Conservation (phyloP, 257 asterid species). For the Solanum microdontum region DNA sequence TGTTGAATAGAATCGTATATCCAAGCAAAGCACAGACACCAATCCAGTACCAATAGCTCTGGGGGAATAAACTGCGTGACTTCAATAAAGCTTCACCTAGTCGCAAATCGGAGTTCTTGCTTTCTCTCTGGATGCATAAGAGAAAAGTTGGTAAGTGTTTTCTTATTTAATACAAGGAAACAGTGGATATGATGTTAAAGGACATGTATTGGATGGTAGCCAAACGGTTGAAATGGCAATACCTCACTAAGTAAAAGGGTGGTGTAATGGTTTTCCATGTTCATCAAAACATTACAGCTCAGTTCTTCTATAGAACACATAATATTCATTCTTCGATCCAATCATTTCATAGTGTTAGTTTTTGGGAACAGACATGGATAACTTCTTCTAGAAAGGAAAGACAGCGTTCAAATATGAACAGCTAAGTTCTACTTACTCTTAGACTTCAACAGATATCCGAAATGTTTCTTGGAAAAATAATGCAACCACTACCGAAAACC, state of each 20-base stretch:
- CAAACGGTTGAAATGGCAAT: neutral
- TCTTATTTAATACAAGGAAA: neutral
- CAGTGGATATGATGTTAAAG: neutral
- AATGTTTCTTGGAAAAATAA: neutral
- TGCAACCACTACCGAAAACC: neutral
- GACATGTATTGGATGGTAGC: neutral
- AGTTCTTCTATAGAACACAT: neutral
- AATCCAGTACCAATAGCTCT: slow-evolving; percentile 95
- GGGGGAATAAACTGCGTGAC: slow-evolving; percentile 70
- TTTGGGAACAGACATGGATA: neutral
- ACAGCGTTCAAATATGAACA: neutral
- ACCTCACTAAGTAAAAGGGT: neutral
- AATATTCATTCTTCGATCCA: neutral
- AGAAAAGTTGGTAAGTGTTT: slow-evolving; percentile 7
- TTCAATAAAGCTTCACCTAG: slow-evolving; percentile 73
- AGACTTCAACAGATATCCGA: neutral
- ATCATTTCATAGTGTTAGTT: neutral
- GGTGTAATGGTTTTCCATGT: neutral
- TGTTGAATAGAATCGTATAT: slow-evolving; percentile 62
- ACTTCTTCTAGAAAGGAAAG: neutral
- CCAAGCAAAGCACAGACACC: slow-evolving; percentile 87
- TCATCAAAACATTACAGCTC: neutral
- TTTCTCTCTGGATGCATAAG: slow-evolving; percentile 46
- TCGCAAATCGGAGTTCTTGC: slow-evolving; percentile 38
- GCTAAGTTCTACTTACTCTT: neutral